A percentile compares a stretch with the other conserved stretches of the same genome.
Evolutionary conservation across 1,284 basidiomycete genomes (phyloP).

Genomic region (Tilletia setariae): DNA sequence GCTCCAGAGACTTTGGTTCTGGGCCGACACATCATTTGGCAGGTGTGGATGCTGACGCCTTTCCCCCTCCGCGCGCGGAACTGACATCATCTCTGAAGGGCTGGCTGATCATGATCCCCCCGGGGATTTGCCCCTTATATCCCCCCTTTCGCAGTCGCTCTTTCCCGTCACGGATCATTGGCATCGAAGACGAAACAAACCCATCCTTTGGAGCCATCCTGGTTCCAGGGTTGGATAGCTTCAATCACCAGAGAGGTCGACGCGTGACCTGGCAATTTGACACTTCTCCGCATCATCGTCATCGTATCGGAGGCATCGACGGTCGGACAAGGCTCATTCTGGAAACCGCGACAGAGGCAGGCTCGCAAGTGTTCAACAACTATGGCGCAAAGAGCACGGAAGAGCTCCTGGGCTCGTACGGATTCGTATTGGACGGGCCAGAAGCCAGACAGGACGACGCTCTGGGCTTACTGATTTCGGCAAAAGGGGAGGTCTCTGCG

Average conservation of each 20-base stretch:
- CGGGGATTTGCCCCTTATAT: too few relatives aligned
- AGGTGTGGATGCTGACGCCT: not conserved
- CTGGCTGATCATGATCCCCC: not conserved
- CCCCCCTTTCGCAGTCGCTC: not conserved
- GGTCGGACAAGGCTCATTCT: not conserved
- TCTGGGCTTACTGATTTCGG: slow-evolving; percentile 25
- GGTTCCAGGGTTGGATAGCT: slow-evolving; percentile 5
- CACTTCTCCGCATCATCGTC: not conserved
- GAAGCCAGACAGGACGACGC: slow-evolving; percentile 31
- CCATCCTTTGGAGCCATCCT: not conserved
- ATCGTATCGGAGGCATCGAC: not conserved
- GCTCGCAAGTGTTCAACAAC: slow-evolving; percentile 46
- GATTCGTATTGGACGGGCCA: slow-evolving; percentile 31
- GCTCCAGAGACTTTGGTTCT: not conserved
- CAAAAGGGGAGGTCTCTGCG: not conserved
- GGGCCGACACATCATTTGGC: slow-evolving; percentile 12
- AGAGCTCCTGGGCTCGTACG: slow-evolving; percentile 43
- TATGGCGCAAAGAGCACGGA: slow-evolving; percentile 52
- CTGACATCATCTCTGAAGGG: not conserved
- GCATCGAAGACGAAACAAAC: not conserved
- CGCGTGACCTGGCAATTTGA: slow-evolving; percentile 7
- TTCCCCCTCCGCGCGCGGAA: too few relatives aligned
- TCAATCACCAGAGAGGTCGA: slow-evolving; percentile 12
- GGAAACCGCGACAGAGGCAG: not conserved
- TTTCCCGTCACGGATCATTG: slow-evolving; percentile 5